These are phyloP conservation scores for Cicer pinnatifidum DNA, from an alignment of 306 rosid genomes.

Conservation along the genomic window DNA sequence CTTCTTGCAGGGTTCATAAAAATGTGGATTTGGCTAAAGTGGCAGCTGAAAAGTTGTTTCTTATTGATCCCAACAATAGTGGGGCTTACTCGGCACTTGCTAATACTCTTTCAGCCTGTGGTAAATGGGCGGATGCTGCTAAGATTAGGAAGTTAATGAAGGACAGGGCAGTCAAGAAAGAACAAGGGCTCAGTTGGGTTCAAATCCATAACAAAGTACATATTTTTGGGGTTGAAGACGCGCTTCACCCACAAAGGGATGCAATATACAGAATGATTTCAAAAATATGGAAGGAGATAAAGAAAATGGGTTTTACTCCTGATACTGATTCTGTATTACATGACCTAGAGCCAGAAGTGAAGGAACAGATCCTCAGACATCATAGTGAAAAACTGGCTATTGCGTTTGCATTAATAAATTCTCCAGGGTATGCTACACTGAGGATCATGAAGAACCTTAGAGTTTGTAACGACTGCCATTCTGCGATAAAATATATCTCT, in stretches of 20 bases:
- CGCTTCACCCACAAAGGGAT: slow-evolving; percentile 71
- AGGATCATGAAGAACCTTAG: slow-evolving; percentile 89
- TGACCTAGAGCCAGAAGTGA: slow-evolving; percentile 76
- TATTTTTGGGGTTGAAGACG: slow-evolving; percentile 79
- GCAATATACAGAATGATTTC: slow-evolving; percentile 67
- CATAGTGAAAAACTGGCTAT: slow-evolving; percentile 89
- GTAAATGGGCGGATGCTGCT: slow-evolving; percentile 87
- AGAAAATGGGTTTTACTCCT: slow-evolving; percentile 76
- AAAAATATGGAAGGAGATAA: slow-evolving; percentile 80
- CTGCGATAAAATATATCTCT: slow-evolving; percentile 86
- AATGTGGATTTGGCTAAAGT: slow-evolving; percentile 72
- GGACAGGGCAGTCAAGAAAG: slow-evolving; percentile 83
- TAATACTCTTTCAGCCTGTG: slow-evolving; percentile 79
- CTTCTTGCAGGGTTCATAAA: slow-evolving; percentile 77
- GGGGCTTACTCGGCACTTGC: slow-evolving; percentile 87
- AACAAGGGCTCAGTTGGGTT: slow-evolving; percentile 87
- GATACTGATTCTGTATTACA: slow-evolving; percentile 66
- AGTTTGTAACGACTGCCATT: slow-evolving; percentile 83
- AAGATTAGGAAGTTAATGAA: slow-evolving; percentile 80
- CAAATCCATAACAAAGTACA: slow-evolving; percentile 74
- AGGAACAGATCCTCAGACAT: slow-evolving; percentile 73
- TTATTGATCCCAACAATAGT: slow-evolving; percentile 77
- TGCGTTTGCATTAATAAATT: slow-evolving; percentile 74
- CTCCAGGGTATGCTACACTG: slow-evolving; percentile 62
- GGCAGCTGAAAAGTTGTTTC: slow-evolving; percentile 82